These are phyloP conservation scores for Amauroascus verrucosus DNA, from an alignment of 2,329 filamentous ascomycete genomes.

Conservation along the genomic window DNA sequence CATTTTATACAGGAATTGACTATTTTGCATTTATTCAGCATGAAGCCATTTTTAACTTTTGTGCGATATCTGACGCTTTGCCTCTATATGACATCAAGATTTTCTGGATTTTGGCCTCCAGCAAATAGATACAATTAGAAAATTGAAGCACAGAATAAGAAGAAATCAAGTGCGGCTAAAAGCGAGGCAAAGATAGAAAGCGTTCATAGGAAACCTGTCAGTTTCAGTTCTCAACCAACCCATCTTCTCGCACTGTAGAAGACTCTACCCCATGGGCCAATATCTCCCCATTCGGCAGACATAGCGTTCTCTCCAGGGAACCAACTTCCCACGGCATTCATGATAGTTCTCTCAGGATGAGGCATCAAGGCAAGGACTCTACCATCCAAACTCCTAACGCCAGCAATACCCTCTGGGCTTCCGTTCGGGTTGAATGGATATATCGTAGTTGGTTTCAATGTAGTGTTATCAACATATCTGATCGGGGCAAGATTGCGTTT, in stretches of 20 bases:
- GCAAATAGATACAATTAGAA: neutral
- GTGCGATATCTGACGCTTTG: neutral
- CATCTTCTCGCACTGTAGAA: constrained; percentile 82
- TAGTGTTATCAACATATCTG: constrained; percentile 75
- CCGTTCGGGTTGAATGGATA: constrained; percentile 91
- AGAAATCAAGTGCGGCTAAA: neutral
- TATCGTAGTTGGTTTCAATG: constrained; percentile 57
- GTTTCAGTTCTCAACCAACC: constrained; percentile 50
- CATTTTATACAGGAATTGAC: neutral
- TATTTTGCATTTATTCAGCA: neutral
- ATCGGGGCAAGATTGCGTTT: constrained; percentile 62
- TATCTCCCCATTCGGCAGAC: constrained; percentile 60
- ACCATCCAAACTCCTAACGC: constrained; percentile 65
- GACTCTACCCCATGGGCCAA: constrained; percentile 74
- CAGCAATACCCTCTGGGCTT: constrained; percentile 69
- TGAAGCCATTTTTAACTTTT: constrained; percentile 2
- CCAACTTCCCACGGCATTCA: constrained; percentile 69
- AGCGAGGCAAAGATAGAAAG: neutral
- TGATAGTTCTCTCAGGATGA: constrained; percentile 79
- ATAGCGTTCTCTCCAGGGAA: constrained; percentile 48
- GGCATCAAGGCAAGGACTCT: constrained; percentile 85
- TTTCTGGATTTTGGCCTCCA: neutral
- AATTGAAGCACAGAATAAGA: neutral
- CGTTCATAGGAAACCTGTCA: neutral
- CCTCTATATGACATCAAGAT: neutral